Evolutionary conservation across 768 basidiomycete species (phyloP).

Genomic region (Harrya chromipes): DNA sequence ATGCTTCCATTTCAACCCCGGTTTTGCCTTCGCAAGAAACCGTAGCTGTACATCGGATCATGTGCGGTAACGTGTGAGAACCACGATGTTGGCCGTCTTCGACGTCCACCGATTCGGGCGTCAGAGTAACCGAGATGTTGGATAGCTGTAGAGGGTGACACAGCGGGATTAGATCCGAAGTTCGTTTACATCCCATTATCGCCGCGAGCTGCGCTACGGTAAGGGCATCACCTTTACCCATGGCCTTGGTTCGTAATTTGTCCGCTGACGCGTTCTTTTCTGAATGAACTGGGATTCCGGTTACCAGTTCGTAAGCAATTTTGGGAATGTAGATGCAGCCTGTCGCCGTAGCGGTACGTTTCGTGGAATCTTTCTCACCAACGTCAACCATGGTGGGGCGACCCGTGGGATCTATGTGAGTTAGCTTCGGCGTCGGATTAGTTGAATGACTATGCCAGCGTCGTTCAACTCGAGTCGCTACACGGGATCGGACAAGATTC

Average conservation of each 20-base stretch:
- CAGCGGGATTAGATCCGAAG: slow-evolving; percentile 78
- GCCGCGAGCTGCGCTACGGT: slow-evolving; percentile 81
- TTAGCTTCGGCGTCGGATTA: slow-evolving; percentile 36
- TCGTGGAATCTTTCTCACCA: slow-evolving; percentile 54
- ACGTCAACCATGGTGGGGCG: slow-evolving; percentile 85
- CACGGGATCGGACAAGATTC: background rate
- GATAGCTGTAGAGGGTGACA: slow-evolving; percentile 82
- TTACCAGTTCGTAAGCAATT: slow-evolving; percentile 63
- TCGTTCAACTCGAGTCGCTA: slow-evolving; percentile 11
- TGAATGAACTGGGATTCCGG: slow-evolving; percentile 18
- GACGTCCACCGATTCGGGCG: slow-evolving; percentile 37
- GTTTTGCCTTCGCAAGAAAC: slow-evolving; percentile 79
- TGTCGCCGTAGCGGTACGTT: slow-evolving; percentile 68
- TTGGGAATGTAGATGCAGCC: slow-evolving; percentile 69
- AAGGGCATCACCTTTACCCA: slow-evolving; percentile 65
- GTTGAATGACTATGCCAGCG: slow-evolving; percentile 22
- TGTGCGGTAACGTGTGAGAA: slow-evolving; percentile 33
- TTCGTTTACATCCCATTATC: slow-evolving; percentile 85
- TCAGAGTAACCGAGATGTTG: slow-evolving; percentile 62
- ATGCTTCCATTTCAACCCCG: slow-evolving; percentile 91
- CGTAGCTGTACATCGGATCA: slow-evolving; percentile 61
- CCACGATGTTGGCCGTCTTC: background rate
- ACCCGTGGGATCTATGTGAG: slow-evolving; percentile 72
- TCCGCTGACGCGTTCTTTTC: slow-evolving; percentile 20
- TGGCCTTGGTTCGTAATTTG: slow-evolving; percentile 47